Base-by-base conservation (phyloP, 179 eudicot species). In the Beta lomatogona region DNA sequence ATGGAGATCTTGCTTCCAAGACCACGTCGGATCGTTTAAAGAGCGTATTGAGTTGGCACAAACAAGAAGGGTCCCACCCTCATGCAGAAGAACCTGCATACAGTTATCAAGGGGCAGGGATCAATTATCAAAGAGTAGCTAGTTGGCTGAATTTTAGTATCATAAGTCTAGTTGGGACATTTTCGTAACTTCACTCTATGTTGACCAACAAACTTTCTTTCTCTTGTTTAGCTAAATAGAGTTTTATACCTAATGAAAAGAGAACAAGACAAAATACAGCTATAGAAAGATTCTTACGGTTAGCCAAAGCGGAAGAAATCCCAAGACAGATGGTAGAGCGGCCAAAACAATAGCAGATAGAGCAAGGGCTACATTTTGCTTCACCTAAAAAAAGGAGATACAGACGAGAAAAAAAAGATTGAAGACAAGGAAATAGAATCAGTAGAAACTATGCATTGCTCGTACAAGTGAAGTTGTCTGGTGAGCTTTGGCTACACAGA, bases 311-410 rank as follows among this genome's bases (percentile, higher is more conserved):
- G 99, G 98, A 59, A 94, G 90, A 84, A 92, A 86, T 41, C 99
- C 98, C 86, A 97, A 75, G 78, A 96, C 97, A 13, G 99, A 97
- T 28, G 98, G 92, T 79, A 97, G 87, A 66, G 99, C 89, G 77
- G 99, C 99, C 90, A 93, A 52, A 85, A 92, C 36, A 60, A 94
- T 94, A 88, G 98, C 91, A 70, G 91, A 88, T 78, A 94, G 82
- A 14, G 99, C 99, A 82, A 97, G 97, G 36, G 93, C 97, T 68
- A 97, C 99, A 88, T 93, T 97, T 88, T 94, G 97, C 86, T 97
- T 94, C 58, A 94, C 94, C 99, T 96, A 89, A 84, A 88, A 81
- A 41, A 53, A 46, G 5, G 44, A 72, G 19, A 52, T 22, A 25
- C 50, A 75, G 68, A 78, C 14, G 48, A 71, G 22, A 77, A 46